Conservation (phyloP, 2,329 filamentous ascomycete species). For the Phialemoniopsis sp. region DNA sequence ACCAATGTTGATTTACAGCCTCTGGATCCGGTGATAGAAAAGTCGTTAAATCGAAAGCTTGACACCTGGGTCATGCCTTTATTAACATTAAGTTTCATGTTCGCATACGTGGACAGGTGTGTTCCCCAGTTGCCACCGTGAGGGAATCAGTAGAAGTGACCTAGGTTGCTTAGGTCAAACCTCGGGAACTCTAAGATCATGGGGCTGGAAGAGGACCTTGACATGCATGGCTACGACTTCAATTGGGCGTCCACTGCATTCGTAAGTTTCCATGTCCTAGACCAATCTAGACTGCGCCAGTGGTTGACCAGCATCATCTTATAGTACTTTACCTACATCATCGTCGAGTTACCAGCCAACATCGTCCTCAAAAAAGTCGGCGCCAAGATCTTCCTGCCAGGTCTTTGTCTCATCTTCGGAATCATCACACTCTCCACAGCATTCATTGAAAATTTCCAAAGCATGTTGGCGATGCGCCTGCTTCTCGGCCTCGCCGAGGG, state of each 20-base stretch:
- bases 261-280: too few relatives aligned
- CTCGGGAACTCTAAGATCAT: constrained; percentile 68
- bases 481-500: constrained; percentile 61
- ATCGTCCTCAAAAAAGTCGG: constrained; percentile 58
- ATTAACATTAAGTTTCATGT: too few relatives aligned
- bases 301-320: constrained; percentile 59
- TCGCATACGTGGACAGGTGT: too few relatives aligned
- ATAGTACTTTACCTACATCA: constrained; percentile 63
- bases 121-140: too few relatives aligned
- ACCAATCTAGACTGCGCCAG: too few relatives aligned
- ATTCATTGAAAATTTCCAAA: constrained; percentile 46
- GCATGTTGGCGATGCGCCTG: constrained; percentile 58
- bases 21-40: too few relatives aligned
- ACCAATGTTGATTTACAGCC: too few relatives aligned
- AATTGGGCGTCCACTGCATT: too few relatives aligned
- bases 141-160: too few relatives aligned
- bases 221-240: constrained; percentile 58
- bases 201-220: constrained; percentile 53
- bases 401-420: constrained; percentile 53
- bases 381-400: constrained; percentile 55
- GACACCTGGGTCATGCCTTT: too few relatives aligned
- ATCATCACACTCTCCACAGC: constrained; percentile 53
- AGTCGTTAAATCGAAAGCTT: too few relatives aligned
- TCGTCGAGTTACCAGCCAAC: constrained; percentile 61
- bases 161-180: too few relatives aligned